A percentile compares a stretch with the other conserved stretches of the same genome.
phyloP scores from a whole-genome alignment of 2,329 filamentous ascomycete genomes.

The Alternaria postmessia region DNA sequence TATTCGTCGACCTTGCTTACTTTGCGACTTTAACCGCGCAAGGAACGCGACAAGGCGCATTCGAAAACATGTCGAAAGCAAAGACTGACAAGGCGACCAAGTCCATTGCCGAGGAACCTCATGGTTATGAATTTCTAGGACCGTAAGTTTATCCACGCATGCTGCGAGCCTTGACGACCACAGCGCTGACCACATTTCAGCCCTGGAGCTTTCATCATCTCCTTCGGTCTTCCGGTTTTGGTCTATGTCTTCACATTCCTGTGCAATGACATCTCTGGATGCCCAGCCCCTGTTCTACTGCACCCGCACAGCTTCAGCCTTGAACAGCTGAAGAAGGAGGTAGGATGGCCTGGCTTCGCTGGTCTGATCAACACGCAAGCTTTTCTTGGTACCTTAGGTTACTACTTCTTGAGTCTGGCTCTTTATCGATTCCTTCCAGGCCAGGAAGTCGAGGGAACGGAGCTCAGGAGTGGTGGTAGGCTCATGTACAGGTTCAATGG shows the following conservation, averaged over 20 bases:
- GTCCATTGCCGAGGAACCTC: constrained; percentile 36
- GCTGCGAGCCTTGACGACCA: neutral
- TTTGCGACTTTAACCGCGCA: constrained; percentile 2
- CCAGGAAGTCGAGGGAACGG: constrained; percentile 72
- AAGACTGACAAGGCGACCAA: constrained; percentile 20
- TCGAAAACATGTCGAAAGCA: constrained; percentile 37
- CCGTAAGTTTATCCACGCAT: constrained; percentile 41
- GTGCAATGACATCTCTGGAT: constrained; percentile 93
- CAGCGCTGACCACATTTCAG: constrained; percentile 56
- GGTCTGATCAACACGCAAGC: constrained; percentile 76
- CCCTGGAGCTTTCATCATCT: constrained; percentile 77
- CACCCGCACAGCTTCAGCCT: constrained; percentile 75
- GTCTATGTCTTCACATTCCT: constrained; percentile 82
- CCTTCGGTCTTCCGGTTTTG: constrained; percentile 79
- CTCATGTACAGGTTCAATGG: constrained; percentile 80
- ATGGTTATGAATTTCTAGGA: constrained; percentile 53
- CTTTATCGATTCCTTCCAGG: constrained; percentile 82
- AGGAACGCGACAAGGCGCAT: constrained; percentile 7
- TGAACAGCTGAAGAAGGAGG: constrained; percentile 77
- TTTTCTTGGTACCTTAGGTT: constrained; percentile 74
- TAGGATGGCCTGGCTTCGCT: constrained; percentile 81
- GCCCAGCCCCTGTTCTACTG: constrained; percentile 83
- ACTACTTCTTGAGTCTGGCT: constrained; percentile 78
- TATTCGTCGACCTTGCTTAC: constrained; percentile 21
- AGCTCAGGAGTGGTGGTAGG: constrained; percentile 73